Base-by-base conservation (phyloP, 129 eudicot species). In the Gnaphalium uliginosum region DNA sequence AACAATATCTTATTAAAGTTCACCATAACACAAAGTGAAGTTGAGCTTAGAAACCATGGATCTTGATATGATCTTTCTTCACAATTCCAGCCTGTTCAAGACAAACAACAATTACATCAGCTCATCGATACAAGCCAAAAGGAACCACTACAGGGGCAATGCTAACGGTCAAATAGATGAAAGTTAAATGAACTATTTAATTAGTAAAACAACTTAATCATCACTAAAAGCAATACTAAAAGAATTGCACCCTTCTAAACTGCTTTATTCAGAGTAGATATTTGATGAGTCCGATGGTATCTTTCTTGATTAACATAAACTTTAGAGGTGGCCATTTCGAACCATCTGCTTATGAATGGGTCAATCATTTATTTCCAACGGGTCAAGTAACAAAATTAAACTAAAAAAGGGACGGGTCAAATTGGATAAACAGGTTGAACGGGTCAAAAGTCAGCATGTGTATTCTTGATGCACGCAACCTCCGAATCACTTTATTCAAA, bases 341-440 rank as follows among this genome's bases (percentile, higher is more conserved):
- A 37, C 46, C 46, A 37, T 9, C 9, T 37, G 22, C 21, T n/a
- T 51, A 17, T 5, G 8, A 53, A 15, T 19, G 9, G 19, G n/a
- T 13, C 18, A 50, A 50, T 13, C 21, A 8, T n/a, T 32, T 33
- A 86, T 76, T 80, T 86, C 96, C 92, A 64, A 84, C 87, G 79
- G 97, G 68, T 81, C 68, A n/a, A 96, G 97, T 73, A 78, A 73
- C 76, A 85, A 92, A 81, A 89, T 29, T 29, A 4, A 37, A 37
- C 46, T 37, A 37, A 37, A 37, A 37, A 37, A 2, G 46, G 13
- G 41, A 35, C 41, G 10, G 9, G 41, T 35, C 10, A 35, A 35
- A 35, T 6, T 35, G 41, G 9, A 6, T 2, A 9, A 35, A 35
- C 41, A 35, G 41, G 41, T 35, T 35, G 13, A 37, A 37, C 2